phyloP scores from a whole-genome alignment of 2,329 filamentous ascomycete species.

The Diaporthe sp. region DNA sequence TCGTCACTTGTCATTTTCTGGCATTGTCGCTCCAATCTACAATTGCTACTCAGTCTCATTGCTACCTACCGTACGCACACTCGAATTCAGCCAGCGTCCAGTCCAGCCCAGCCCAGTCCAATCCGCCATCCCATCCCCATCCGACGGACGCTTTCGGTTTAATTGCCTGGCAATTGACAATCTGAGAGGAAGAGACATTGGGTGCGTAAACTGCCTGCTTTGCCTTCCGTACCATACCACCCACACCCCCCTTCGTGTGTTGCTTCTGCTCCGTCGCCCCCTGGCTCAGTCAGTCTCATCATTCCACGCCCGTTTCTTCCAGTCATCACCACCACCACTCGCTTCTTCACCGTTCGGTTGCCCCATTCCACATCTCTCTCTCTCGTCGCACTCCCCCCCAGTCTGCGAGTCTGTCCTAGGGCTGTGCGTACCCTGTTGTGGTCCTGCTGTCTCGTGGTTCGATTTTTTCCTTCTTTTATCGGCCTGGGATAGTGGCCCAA shows the following conservation, averaged over 20 bases:
- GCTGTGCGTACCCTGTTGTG: slow-evolving; percentile 16
- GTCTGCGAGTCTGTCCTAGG: slow-evolving; percentile 2
- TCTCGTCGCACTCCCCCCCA: slow-evolving; percentile 16
- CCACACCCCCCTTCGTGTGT: neutral
- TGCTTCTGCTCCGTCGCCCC: slow-evolving; percentile 14
- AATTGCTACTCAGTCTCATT: neutral
- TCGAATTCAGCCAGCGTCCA: slow-evolving; percentile 3
- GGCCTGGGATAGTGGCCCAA: slow-evolving; percentile 21
- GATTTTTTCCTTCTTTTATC: slow-evolving; percentile 9
- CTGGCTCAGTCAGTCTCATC: slow-evolving; percentile 24
- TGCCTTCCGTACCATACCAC: neutral
- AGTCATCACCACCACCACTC: slow-evolving; percentile 9
- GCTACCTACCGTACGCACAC: neutral
- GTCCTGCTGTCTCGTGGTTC: slow-evolving; percentile 4
- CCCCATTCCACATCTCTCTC: slow-evolving; percentile 12
- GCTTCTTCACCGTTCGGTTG: slow-evolving; percentile 24
- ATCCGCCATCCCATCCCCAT: slow-evolving; percentile 4
- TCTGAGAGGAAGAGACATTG: slow-evolving; percentile 19
- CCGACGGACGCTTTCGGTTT: slow-evolving; percentile 19
- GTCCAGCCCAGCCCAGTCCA: slow-evolving; percentile 23
- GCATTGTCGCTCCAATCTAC: slow-evolving; percentile 23
- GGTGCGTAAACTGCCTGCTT: slow-evolving; percentile 13
- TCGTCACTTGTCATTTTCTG: slow-evolving; percentile 31
- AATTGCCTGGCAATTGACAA: slow-evolving; percentile 8
- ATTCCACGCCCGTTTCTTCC: slow-evolving; percentile 21